These are phyloP conservation scores for Claviceps spartinae DNA, from an alignment of 2,329 filamentous ascomycete species.

Conservation along the genomic window DNA sequence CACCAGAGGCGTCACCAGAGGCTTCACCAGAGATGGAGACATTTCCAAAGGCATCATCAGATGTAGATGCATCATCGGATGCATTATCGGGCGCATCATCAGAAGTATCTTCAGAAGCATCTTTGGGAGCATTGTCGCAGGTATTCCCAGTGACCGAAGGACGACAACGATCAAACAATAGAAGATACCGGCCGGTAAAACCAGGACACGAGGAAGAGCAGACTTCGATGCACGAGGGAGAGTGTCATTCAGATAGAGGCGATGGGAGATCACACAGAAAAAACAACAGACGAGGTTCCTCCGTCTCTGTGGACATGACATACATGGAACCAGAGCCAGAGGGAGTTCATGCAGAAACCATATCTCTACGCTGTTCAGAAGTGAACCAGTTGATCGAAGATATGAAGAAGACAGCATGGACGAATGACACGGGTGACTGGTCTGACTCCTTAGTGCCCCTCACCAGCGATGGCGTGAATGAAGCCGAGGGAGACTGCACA, in stretches of 20 bases:
- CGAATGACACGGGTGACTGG: neutral
- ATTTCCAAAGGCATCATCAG: too few relatives aligned
- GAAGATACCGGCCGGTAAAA: too few relatives aligned
- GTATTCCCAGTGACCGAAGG: too few relatives aligned
- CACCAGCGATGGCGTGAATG: neutral
- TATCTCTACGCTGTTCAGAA: neutral
- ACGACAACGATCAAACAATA: too few relatives aligned
- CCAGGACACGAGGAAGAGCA: neutral
- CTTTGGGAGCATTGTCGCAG: too few relatives aligned
- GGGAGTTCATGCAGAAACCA: neutral
- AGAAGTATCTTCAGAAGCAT: too few relatives aligned
- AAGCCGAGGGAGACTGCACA: neutral
- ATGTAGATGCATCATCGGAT: too few relatives aligned
- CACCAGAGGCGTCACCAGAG: too few relatives aligned
- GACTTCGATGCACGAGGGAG: neutral
- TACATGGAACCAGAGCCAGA: constrained; percentile 4
- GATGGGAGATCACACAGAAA: neutral
- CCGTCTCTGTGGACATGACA: neutral
- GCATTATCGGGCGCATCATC: too few relatives aligned
- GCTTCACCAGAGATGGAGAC: too few relatives aligned
- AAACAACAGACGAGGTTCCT: neutral
- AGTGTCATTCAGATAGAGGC: neutral
- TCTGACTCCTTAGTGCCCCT: neutral
- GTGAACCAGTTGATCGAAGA: neutral
- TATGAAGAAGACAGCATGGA: constrained; percentile 4